phyloP scores from a whole-genome alignment of 768 basidiomycete genomes.

The Clavaria fumosa region DNA sequence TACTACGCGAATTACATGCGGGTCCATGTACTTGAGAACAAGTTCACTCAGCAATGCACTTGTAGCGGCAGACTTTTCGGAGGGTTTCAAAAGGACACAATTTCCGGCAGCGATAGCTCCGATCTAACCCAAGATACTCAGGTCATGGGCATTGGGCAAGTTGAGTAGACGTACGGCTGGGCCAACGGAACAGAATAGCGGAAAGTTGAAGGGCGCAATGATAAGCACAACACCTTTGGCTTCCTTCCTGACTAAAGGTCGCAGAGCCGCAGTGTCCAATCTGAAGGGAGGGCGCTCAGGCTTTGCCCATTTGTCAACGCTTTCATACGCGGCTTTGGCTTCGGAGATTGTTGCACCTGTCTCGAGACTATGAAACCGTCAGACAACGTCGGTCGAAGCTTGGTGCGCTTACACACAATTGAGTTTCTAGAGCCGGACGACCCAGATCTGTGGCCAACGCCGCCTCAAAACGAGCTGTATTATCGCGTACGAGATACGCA shows the following conservation, averaged over 20 bases:
- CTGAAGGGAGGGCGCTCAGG: constrained; percentile 41
- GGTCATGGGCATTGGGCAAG: not conserved
- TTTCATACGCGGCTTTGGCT: constrained; percentile 35
- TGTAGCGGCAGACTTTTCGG: constrained; percentile 46
- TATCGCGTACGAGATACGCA: constrained; percentile 61
- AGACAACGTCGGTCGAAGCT: no score
- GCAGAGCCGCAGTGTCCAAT: constrained; percentile 40
- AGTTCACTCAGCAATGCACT: constrained; percentile 50
- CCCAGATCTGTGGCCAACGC: constrained; percentile 49
- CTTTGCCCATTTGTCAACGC: constrained; percentile 63
- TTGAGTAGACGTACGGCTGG: constrained; percentile 35
- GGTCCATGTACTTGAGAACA: constrained; percentile 62
- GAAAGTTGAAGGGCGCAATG: constrained; percentile 66
- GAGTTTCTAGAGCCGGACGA: constrained; percentile 41
- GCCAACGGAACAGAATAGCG: constrained; percentile 39
- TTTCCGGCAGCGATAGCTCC: constrained; percentile 75
- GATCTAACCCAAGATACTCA: constrained; percentile 3
- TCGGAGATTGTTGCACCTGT: constrained; percentile 37
- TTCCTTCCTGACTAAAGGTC: constrained; percentile 54
- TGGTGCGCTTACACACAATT: constrained; percentile 30
- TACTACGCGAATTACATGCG: constrained; percentile 45
- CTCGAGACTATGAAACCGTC: constrained; percentile 38
- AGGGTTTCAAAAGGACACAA: constrained; percentile 57
- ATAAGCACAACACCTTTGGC: constrained; percentile 63
- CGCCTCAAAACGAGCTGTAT: constrained; percentile 40